phyloP scores from a whole-genome alignment of 257 asterid species.

The Apocynum venetum region DNA sequence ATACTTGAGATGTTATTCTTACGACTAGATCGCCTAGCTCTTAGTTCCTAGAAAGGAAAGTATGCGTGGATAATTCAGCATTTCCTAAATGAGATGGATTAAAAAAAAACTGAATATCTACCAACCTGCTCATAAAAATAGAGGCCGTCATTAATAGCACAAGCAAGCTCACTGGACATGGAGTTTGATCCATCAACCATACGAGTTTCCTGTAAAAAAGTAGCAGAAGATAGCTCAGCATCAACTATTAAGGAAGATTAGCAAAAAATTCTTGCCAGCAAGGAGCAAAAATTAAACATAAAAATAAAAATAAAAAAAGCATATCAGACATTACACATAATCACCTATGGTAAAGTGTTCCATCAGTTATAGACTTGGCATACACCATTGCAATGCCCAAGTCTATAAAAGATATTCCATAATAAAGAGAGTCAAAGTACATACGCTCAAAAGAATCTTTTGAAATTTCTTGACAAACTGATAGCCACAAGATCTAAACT shows the following conservation, averaged over 20 bases:
- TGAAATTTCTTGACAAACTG: not conserved
- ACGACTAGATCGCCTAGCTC: conserved; percentile 43
- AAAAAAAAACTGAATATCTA: conserved; percentile 19
- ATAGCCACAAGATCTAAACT: not conserved
- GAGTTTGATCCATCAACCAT: conserved; percentile 42
- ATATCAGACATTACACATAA: not conserved
- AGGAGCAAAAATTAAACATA: too few relatives aligned
- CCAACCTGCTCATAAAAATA: conserved; percentile 89
- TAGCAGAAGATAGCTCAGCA: not conserved
- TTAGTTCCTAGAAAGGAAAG: conserved; percentile 59
- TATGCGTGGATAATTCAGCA: conserved; percentile 5
- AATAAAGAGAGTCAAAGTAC: not conserved
- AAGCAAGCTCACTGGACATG: conserved; percentile 77
- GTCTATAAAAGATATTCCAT: not conserved
- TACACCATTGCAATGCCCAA: not conserved
- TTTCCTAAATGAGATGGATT: not conserved
- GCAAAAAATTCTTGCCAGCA: not conserved
- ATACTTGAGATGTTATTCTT: conserved; percentile 33
- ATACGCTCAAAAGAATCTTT: not conserved
- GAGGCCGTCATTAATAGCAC: conserved; percentile 82
- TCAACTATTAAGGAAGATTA: not conserved
- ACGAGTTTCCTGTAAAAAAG: conserved; percentile 49
- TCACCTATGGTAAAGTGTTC: not conserved
- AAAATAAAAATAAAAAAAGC: not conserved
- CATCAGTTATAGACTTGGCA: not conserved